These are phyloP conservation scores for Erysimum cheiranthoides DNA, from an alignment of 345 rosid genomes.

Conservation along the genomic window DNA sequence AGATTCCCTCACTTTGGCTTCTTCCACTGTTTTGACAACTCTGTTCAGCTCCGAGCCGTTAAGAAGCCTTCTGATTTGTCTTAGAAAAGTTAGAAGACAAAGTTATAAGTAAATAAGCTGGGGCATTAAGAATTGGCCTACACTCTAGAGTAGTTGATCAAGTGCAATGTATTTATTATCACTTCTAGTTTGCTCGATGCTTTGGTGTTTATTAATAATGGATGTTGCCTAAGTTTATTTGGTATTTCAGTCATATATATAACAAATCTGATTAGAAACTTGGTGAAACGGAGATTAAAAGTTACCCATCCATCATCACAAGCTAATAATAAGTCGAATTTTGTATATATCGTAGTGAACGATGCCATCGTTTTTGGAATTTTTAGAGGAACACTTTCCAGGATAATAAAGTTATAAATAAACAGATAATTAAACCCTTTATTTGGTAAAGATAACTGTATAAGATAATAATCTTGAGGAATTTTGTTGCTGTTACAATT, in stretches of 20 bases:
- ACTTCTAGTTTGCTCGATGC: background rate
- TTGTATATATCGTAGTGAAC: background rate
- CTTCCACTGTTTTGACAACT: constrained; percentile 89
- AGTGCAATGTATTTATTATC: background rate
- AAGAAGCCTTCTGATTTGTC: constrained; percentile 65
- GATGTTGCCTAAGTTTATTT: constrained; percentile 1
- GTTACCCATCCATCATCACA: background rate
- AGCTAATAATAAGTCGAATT: background rate
- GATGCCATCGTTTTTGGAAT: too few relatives aligned
- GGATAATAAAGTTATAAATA: too few relatives aligned
- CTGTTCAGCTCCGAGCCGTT: constrained; percentile 81
- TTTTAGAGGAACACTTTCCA: too few relatives aligned
- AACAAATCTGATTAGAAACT: background rate
- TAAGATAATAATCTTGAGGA: too few relatives aligned
- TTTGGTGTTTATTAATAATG: background rate
- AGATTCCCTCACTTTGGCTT: constrained; percentile 93
- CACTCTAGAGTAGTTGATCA: background rate
- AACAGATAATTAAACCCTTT: too few relatives aligned
- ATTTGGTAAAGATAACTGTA: too few relatives aligned
- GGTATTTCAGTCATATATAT: background rate
- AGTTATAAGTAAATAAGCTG: constrained; percentile 1
- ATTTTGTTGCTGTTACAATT: constrained; percentile 5
- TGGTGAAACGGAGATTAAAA: background rate
- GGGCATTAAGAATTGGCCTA: background rate
- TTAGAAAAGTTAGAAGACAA: background rate